Evolutionary conservation across 805 yeast species (phyloP).

Genomic region (Lipomyces chichibuensis): DNA sequence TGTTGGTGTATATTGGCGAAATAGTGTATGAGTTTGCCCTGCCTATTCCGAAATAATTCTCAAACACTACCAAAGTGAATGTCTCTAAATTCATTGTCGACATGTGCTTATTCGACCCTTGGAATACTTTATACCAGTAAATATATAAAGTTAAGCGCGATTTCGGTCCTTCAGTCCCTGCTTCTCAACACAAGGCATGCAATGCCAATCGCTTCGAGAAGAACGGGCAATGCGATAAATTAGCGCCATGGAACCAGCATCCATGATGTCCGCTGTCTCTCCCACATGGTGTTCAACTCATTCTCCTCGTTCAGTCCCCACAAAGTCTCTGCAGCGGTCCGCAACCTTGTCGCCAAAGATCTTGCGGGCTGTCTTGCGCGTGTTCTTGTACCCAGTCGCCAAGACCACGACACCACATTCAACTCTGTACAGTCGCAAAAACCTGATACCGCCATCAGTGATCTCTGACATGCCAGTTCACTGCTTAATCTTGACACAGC

Average conservation of each 20-base stretch:
- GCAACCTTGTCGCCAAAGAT: conserved; percentile 48
- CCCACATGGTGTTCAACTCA: conserved; percentile 48
- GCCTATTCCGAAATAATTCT: no score
- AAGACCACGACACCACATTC: conserved; percentile 47
- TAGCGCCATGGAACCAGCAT: conserved; percentile 52
- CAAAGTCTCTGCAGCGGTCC: conserved; percentile 43
- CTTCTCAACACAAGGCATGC: conserved; percentile 46
- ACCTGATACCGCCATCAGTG: conserved; percentile 46
- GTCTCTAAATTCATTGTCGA: no score
- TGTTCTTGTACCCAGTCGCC: conserved; percentile 52
- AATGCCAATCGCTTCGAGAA: conserved; percentile 49
- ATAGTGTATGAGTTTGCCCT: no score
- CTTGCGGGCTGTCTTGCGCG: conserved; percentile 49
- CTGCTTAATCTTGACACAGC: conserved; percentile 46
- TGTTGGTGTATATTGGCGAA: no score
- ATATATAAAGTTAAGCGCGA: neutral
- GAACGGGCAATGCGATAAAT: conserved; percentile 48
- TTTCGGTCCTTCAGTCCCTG: conserved; percentile 22
- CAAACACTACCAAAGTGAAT: no score
- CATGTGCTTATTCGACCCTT: no score
- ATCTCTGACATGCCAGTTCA: conserved; percentile 44
- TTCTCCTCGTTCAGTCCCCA: conserved; percentile 53
- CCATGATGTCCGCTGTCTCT: conserved; percentile 49
- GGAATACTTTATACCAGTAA: neutral
- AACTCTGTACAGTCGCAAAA: conserved; percentile 47